Base-by-base conservation (phyloP, 148 eudicot species). In the Camellia granthamiana region DNA sequence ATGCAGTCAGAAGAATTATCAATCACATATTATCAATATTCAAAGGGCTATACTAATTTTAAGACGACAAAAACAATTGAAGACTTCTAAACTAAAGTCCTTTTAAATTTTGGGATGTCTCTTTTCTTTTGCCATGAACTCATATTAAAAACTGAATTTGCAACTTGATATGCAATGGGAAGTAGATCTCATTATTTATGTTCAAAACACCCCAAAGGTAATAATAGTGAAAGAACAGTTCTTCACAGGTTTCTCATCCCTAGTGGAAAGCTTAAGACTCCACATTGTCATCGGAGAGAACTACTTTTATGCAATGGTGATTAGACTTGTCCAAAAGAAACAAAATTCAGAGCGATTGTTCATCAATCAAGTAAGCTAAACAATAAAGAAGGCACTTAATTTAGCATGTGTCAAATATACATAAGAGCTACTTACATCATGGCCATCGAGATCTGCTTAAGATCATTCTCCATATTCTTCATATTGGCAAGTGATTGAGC, bases 391-490 rank as follows among this genome's bases (percentile, higher is more conserved):
- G 18, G 3, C 13, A 13, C 78, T 30, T 55, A 76, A 60, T 61
- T 16, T 18, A 16, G 9, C 66, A 62, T 23, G 55, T 0, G n/a
- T 56, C 61, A 15, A 0, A 46, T 10, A 76, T 7, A 19, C 11
- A 11, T 21, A 64, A 47, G 44, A 42, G 21, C 14, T 21, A 86
- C 97, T 90, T 78, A 95, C 98, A 95, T 95, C 93, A 95, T 88
- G 15, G 97, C 98, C 90, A 92, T 95, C 52, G 98, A 90, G 81
- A 95, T 90, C 84, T 95, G 98, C 83, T 93, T 95, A 59, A 95
- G 86, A 90, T 95, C 98, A 84, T 84, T 95, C 88, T 95, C 98
- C 72, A 95, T 76, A 78, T 90, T 95, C 90, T 83, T 91, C 97
- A 95, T 95, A 81, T 93, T 95, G 60, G 88, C 91, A 66, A 95